These are phyloP conservation scores for Colletotrichum eleusines DNA, from an alignment of 2,329 filamentous ascomycete species.

Conservation along the genomic window DNA sequence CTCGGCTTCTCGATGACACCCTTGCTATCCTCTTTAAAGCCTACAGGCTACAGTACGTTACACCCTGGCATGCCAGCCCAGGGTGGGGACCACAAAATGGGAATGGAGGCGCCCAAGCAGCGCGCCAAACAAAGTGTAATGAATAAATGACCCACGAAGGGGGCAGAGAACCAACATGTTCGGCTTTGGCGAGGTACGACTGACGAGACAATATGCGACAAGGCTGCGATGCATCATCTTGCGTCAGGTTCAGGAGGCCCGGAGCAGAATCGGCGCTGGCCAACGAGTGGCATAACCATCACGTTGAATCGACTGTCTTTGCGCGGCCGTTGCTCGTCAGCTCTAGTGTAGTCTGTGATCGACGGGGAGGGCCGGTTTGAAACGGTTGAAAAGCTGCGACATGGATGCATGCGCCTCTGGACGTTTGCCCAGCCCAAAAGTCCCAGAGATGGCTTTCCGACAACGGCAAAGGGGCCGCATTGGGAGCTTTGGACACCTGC, in stretches of 20 bases:
- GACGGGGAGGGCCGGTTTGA: slow-evolving; percentile 17
- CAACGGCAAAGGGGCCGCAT: slow-evolving; percentile 20
- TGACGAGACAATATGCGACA: neutral
- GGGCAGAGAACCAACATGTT: slow-evolving; percentile 6
- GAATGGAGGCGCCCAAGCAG: slow-evolving; percentile 18
- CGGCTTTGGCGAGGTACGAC: neutral
- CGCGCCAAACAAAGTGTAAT: slow-evolving; percentile 4
- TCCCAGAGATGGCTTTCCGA: slow-evolving; percentile 12
- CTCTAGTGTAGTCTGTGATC: slow-evolving; percentile 12
- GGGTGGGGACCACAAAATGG: slow-evolving; percentile 5
- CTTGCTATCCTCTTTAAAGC: slow-evolving; percentile 17
- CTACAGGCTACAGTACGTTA: neutral
- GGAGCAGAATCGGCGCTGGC: neutral
- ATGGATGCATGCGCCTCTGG: slow-evolving; percentile 28
- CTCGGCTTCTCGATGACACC: slow-evolving; percentile 39
- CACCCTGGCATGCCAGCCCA: slow-evolving; percentile 8
- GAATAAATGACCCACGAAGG: neutral
- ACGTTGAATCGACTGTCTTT: slow-evolving; percentile 19
- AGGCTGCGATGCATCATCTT: neutral
- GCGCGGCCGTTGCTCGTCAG: slow-evolving; percentile 3
- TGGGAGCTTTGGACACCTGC: slow-evolving; percentile 40
- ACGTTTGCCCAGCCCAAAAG: slow-evolving; percentile 18
- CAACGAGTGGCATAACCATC: neutral
- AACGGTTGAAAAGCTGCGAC: slow-evolving; percentile 36
- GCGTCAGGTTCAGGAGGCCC: neutral